Evolutionary conservation across 306 rosid species (phyloP), one percentile per base, ranked within the genome.

Genomic region (Begonia peltatifolia): DNA sequence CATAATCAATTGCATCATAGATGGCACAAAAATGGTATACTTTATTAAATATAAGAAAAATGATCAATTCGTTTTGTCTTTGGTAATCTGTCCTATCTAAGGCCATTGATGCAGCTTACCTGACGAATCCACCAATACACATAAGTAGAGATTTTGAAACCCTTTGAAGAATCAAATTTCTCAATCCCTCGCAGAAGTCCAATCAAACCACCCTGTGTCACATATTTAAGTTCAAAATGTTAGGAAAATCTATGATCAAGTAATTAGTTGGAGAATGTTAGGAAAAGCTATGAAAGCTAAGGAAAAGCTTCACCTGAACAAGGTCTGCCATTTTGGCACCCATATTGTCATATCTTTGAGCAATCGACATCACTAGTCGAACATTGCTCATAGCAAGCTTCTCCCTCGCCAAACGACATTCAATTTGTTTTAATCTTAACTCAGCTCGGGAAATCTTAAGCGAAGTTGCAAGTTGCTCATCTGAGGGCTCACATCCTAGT

Each of bases 71-170:
- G 38, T 30, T 30, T 5, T 30, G 38, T 25, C 38, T 0, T 30
- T 30, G 8, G 9, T 30, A 30, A 30, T 5, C 1, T 30, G 38
- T 30, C 38, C 9, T 30, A 30, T 30, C 38, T 7, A 3, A 30
- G 38, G 9, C 8, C 9, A 30, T 7, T 30, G 9, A 30, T 30
- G 8, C 38, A 30, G 38, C 79, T 56, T 64, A 83, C 99, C 94
- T 90, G 99, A 43, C 95, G 99, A 74, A 90, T 90, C 99, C 99
- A 90, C 99, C 99, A 90, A 68, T 86, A 90, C 55, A 90, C 99
- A 68, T 90, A 90, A 9, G 99, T 90, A 59, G 99, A 90, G 71
- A 86, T 83, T 77, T 75, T 86, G 75, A 70, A 90, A 46, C 99
- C 99, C 67, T 81, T 90, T 22, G 95, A 80, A 54, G 95, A 79